Percentiles rank a stretch among this genome's conserved stretches.
These are phyloP conservation scores for Alternaria burnsii DNA, from an alignment of 2,329 filamentous ascomycete genomes.

Conservation along the genomic window DNA sequence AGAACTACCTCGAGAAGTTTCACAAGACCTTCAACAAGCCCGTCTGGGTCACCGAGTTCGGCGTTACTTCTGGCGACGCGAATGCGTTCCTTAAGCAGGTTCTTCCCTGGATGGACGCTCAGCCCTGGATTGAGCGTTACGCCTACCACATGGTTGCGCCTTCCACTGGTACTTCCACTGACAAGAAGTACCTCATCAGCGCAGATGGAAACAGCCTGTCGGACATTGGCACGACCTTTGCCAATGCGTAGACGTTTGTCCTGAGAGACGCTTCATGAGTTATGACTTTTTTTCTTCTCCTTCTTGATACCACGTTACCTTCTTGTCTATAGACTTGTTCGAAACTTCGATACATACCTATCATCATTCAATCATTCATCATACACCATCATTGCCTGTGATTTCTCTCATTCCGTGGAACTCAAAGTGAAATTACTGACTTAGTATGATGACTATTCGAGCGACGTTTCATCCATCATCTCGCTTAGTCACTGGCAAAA, in stretches of 20 bases:
- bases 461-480: too few species aligned
- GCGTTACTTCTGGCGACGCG: constrained; percentile 34
- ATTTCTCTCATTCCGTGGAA: neutral
- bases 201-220: constrained; percentile 30
- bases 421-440: neutral
- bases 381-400: too few species aligned
- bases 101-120: constrained; percentile 47
- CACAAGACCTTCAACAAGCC: constrained; percentile 39
- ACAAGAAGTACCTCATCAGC: constrained; percentile 28
- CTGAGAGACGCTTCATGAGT: constrained; percentile 9
- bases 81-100: constrained; percentile 43
- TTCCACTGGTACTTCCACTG: constrained; percentile 22
- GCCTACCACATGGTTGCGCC: constrained; percentile 43
- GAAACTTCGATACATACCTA: neutral
- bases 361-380: neutral
- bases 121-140: constrained; percentile 46
- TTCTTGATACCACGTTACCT: constrained; percentile 50
- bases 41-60: constrained; percentile 52
- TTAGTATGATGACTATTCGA: too few species aligned
- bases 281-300: constrained; percentile 16
- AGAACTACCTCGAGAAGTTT: constrained; percentile 49
- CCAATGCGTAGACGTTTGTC: constrained; percentile 10
- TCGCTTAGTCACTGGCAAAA: too few species aligned
- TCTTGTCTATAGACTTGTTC: constrained; percentile 3
- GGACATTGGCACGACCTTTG: constrained; percentile 30